phyloP scores from a whole-genome alignment of 768 basidiomycete genomes.

The Tylopilus rubrobrunneus region DNA sequence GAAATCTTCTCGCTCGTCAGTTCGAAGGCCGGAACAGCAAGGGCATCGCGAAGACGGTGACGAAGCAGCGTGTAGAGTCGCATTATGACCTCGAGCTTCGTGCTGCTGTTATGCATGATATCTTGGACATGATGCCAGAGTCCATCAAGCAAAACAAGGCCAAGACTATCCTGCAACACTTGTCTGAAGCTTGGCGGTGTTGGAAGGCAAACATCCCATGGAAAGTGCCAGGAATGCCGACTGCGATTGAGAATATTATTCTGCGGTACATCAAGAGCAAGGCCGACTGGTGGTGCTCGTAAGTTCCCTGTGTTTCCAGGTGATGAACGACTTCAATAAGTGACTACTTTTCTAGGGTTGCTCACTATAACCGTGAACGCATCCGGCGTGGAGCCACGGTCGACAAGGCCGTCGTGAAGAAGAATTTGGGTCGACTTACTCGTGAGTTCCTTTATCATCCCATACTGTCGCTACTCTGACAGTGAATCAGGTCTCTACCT shows the following conservation, averaged over 20 bases:
- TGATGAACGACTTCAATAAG: not conserved
- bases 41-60: constrained; percentile 96
- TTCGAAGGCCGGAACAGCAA: constrained; percentile 98
- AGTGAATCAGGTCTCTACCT: constrained; percentile 70
- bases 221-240: constrained; percentile 99
- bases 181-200: constrained; percentile 98
- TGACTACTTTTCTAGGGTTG: constrained; percentile 51
- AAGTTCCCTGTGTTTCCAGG: constrained; percentile 27
- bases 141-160: constrained; percentile 99
- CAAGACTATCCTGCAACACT: constrained; percentile 98
- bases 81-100: constrained; percentile 97
- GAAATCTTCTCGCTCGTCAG: constrained; percentile 95
- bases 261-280: constrained; percentile 99
- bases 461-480: constrained; percentile 1
- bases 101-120: constrained; percentile 99
- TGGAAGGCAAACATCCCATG: constrained; percentile 98
- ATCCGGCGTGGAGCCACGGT: constrained; percentile 96
- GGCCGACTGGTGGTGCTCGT: constrained; percentile 98
- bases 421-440: constrained; percentile 97
- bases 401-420: constrained; percentile 98
- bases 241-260: constrained; percentile 99
- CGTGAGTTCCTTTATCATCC: constrained; percentile 43
- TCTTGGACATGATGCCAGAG: constrained; percentile 99
- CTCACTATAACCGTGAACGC: constrained; percentile 97
- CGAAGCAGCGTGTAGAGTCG: constrained; percentile 98